Percentiles rank a stretch among this genome's conserved stretches.
Evolutionary conservation across 2,329 filamentous ascomycete genomes (phyloP).

Genomic region (Fusarium sublunatum): DNA sequence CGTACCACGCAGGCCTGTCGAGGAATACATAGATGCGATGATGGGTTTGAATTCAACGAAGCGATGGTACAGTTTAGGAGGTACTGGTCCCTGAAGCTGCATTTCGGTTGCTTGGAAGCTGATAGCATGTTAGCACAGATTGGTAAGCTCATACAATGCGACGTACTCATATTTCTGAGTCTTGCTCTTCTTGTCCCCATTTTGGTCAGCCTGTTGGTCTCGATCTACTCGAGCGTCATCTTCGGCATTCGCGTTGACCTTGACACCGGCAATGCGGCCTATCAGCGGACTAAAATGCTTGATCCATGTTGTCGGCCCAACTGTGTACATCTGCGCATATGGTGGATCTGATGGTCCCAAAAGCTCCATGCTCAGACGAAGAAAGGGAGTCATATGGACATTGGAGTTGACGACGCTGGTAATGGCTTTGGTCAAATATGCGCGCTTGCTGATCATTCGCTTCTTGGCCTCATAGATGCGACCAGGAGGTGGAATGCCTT

Average conservation of each 20-base stretch:
- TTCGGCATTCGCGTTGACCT: conserved; percentile 70
- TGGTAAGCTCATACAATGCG: neutral
- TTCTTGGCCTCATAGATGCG: conserved; percentile 80
- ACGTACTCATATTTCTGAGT: conserved; percentile 81
- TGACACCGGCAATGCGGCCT: conserved; percentile 80
- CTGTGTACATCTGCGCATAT: conserved; percentile 78
- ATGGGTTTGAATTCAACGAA: conserved; percentile 94
- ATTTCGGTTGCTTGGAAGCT: conserved; percentile 95
- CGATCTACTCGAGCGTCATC: conserved; percentile 51
- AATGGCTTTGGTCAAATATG: conserved; percentile 79
- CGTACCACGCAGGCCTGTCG: conserved; percentile 79
- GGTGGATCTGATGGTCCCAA: conserved; percentile 78
- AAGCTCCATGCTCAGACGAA: conserved; percentile 81
- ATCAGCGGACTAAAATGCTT: conserved; percentile 92
- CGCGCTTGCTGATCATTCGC: conserved; percentile 86
- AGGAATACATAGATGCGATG: conserved; percentile 88
- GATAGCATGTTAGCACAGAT: conserved; percentile 24
- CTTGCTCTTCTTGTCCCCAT: conserved; percentile 59
- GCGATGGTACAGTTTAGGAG: conserved; percentile 83
- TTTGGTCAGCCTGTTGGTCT: conserved; percentile 38
- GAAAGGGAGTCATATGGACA: conserved; percentile 74
- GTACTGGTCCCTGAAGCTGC: conserved; percentile 86
- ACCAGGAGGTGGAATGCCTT: conserved; percentile 69
- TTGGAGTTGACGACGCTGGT: conserved; percentile 70
- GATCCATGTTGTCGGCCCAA: conserved; percentile 80